A percentile compares a stretch with the other conserved stretches of the same genome.
phyloP scores from a whole-genome alignment of 129 eudicot genomes.

The Silybum marianum region DNA sequence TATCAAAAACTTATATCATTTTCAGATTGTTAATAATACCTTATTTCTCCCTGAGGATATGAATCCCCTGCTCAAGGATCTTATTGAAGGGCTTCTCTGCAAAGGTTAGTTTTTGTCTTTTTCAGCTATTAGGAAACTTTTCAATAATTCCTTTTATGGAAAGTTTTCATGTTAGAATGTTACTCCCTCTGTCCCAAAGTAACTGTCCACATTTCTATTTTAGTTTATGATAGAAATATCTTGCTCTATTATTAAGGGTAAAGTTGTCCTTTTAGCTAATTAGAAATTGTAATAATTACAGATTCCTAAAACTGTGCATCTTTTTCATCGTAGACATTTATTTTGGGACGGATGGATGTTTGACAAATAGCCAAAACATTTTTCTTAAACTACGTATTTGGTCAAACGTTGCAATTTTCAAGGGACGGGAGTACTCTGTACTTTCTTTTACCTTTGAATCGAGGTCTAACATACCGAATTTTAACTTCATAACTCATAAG shows the following conservation, averaged over 20 bases:
- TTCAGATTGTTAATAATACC: slow-evolving; percentile 62
- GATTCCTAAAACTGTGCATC: not conserved
- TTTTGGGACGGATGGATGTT: not conserved
- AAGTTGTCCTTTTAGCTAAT: not conserved
- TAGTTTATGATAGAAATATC: not conserved
- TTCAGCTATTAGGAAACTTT: not conserved
- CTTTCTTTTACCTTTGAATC: not conserved
- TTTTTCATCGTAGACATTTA: not conserved
- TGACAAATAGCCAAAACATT: not conserved
- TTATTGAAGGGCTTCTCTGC: slow-evolving; percentile 90
- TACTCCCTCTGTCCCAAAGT: not conserved
- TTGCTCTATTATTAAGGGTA: not conserved
- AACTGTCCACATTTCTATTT: not conserved
- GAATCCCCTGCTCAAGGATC: slow-evolving; percentile 67
- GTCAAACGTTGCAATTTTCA: not conserved
- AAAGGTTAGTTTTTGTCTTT: slow-evolving; percentile 57
- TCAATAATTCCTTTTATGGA: not conserved
- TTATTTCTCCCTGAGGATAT: slow-evolving; percentile 62
- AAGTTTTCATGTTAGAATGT: not conserved
- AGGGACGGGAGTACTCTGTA: not conserved
- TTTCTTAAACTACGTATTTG: not conserved
- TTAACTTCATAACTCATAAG: not conserved
- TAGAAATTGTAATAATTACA: not conserved
- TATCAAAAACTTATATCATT: not conserved
- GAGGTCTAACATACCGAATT: not conserved